A percentile compares a stretch with the other conserved stretches of the same genome.
Evolutionary conservation across 2,329 filamentous ascomycete genomes (phyloP).

Genomic region (Colletotrichum tropicale): DNA sequence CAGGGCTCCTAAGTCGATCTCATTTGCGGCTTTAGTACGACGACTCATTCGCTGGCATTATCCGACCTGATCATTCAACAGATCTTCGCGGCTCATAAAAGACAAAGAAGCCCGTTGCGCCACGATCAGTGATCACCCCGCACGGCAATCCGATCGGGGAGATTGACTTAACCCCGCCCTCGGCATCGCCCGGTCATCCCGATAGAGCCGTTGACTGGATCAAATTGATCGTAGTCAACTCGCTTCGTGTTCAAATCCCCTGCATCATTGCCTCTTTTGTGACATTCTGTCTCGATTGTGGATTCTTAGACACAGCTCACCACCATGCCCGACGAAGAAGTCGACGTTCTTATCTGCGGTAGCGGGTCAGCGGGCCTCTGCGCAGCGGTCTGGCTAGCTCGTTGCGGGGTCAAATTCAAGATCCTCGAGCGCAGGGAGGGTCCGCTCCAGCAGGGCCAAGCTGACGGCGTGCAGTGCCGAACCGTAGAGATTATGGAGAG

Average conservation of each 20-base stretch:
- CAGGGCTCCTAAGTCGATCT: rapidly evolving
- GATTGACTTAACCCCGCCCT: neutral
- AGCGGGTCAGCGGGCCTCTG: conserved; percentile 42
- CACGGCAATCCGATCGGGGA: neutral
- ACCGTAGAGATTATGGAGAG: conserved; percentile 68
- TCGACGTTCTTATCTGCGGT: conserved; percentile 15
- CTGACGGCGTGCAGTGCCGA: conserved; percentile 66
- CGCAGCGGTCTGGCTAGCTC: conserved; percentile 46
- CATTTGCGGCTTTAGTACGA: rapidly evolving
- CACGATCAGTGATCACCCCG: neutral
- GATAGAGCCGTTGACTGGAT: neutral
- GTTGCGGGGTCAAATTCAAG: conserved; percentile 41
- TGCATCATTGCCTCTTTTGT: neutral
- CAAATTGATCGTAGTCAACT: no score
- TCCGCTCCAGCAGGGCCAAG: conserved; percentile 51
- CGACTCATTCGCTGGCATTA: neutral
- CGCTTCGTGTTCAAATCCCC: neutral
- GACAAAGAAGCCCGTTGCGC: neutral
- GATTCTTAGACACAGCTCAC: neutral
- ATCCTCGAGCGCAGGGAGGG: conserved; percentile 38
- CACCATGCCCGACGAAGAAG: conserved; percentile 18
- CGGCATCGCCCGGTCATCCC: neutral
- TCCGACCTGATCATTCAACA: rapidly evolving
- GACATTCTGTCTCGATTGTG: neutral
- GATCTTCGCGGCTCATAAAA: neutral